A percentile compares a stretch with the other conserved stretches of the same genome.
phyloP scores from a whole-genome alignment of 2,329 filamentous ascomycete species.

The Penicillium sp. region DNA sequence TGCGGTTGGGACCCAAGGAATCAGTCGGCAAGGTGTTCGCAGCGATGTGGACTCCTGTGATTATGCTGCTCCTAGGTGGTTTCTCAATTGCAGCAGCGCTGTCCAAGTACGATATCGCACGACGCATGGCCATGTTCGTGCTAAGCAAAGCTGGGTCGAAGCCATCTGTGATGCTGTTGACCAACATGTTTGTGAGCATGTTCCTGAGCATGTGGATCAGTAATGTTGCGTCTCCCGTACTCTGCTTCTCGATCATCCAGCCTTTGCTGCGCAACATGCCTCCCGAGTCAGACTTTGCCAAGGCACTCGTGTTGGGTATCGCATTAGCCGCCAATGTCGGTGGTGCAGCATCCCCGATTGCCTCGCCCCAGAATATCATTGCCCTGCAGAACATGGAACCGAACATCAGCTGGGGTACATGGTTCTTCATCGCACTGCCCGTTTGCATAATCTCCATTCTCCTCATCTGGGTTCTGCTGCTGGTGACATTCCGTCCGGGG shows the following conservation, averaged over 20 bases:
- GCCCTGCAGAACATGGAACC: slow-evolving; percentile 94
- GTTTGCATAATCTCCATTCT: slow-evolving; percentile 87
- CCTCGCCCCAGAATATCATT: slow-evolving; percentile 95
- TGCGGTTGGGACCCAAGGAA: slow-evolving; percentile 72
- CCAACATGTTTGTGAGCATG: slow-evolving; percentile 97
- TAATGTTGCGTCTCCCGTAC: slow-evolving; percentile 93
- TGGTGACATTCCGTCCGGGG: slow-evolving; percentile 81
- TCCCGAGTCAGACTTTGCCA: slow-evolving; percentile 86
- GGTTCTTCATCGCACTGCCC: slow-evolving; percentile 95
- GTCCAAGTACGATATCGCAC: slow-evolving; percentile 96
- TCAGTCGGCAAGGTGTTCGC: slow-evolving; percentile 84
- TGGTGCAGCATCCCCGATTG: slow-evolving; percentile 93
- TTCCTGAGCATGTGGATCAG: slow-evolving; percentile 99
- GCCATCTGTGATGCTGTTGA: slow-evolving; percentile 84
- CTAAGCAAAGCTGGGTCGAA: slow-evolving; percentile 93
- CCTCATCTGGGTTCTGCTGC: slow-evolving; percentile 82
- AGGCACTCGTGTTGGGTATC: slow-evolving; percentile 91
- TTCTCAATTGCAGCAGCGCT: slow-evolving; percentile 94
- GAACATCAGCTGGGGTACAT: slow-evolving; percentile 85
- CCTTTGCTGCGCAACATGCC: slow-evolving; percentile 93
- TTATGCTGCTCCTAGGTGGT: slow-evolving; percentile 94
- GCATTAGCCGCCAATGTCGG: slow-evolving; percentile 94
- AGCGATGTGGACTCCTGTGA: slow-evolving; percentile 98
- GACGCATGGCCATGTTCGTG: slow-evolving; percentile 93
- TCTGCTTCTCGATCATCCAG: slow-evolving; percentile 98